Conservation (phyloP, 73 alveolate genomes). For the Tetrahymena malaccensis region DNA sequence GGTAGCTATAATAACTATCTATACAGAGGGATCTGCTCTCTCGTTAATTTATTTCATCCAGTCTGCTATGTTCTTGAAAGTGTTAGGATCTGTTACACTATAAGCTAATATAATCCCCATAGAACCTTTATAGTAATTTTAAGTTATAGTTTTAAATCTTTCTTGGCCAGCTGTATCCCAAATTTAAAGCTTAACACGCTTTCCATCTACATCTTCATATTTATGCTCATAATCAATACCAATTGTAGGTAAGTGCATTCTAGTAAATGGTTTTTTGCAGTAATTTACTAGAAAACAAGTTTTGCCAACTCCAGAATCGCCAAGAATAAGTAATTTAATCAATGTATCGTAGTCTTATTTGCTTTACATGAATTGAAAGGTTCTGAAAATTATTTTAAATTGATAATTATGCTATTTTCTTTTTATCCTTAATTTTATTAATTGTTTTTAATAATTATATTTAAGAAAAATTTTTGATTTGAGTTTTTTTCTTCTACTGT, state of each 20-base stretch:
- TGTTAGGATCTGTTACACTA: conserved; percentile 47
- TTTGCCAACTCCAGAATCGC: conserved; percentile 83
- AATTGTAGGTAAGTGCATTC: conserved; percentile 62
- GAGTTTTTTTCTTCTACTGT: too few species aligned
- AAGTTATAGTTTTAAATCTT: conserved; percentile 75
- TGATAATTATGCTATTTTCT: not conserved
- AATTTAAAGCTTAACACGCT: conserved; percentile 56
- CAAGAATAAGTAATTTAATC: conserved; percentile 59
- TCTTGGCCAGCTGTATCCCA: conserved; percentile 97
- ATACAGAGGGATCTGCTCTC: conserved; percentile 13
- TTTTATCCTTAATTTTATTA: not conserved
- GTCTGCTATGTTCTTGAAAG: conserved; percentile 20
- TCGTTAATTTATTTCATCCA: conserved; percentile 33
- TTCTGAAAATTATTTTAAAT: not conserved
- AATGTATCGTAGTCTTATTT: not conserved
- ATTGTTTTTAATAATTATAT: too few species aligned
- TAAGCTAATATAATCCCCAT: conserved; percentile 83
- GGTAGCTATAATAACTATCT: conserved; percentile 15
- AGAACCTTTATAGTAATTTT: conserved; percentile 86
- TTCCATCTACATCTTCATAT: conserved; percentile 58
- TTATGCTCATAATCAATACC: conserved; percentile 82
- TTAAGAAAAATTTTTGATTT: too few species aligned
- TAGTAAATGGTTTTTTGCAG: conserved; percentile 65
- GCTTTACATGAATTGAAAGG: not conserved
- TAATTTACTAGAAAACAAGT: conserved; percentile 63